phyloP scores from a whole-genome alignment of 176 grass and related monocot species.

The Carex cristatella region DNA sequence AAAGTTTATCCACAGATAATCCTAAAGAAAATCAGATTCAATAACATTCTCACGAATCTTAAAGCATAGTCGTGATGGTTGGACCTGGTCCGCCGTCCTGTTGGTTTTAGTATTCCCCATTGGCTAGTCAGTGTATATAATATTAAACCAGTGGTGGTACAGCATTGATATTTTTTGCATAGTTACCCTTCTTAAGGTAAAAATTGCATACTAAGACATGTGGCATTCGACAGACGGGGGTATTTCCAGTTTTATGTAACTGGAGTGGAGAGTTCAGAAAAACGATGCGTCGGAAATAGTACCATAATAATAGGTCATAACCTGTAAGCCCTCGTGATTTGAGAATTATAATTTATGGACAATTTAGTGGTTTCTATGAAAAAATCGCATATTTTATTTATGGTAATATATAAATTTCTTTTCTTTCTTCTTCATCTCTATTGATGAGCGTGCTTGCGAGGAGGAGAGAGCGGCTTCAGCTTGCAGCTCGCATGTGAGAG shows the following conservation, averaged over 20 bases:
- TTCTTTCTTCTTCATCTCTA: background rate
- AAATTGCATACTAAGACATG: background rate
- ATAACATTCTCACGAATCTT: background rate
- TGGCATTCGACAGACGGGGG: background rate
- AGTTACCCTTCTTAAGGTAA: background rate
- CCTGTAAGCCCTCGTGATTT: background rate
- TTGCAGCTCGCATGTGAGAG: constrained; percentile 22
- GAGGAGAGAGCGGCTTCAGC: constrained; percentile 7
- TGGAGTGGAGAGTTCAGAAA: background rate
- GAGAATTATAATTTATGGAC: background rate
- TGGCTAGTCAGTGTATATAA: constrained; percentile 1
- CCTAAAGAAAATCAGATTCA: background rate
- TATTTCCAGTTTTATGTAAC: background rate
- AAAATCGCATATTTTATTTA: background rate
- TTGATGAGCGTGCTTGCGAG: constrained; percentile 26
- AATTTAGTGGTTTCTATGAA: background rate
- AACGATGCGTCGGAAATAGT: constrained; percentile 5
- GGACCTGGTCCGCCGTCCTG: constrained; percentile 10
- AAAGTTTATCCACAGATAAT: background rate
- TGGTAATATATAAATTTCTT: background rate
- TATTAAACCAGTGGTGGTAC: constrained; percentile 1
- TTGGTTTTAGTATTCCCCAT: background rate
- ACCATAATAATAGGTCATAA: constrained; percentile 1
- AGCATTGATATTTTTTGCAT: background rate
- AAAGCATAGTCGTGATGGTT: background rate